Base-by-base conservation (phyloP, 2,329 filamentous ascomycete genomes). In the Xylariaceae sp. region DNA sequence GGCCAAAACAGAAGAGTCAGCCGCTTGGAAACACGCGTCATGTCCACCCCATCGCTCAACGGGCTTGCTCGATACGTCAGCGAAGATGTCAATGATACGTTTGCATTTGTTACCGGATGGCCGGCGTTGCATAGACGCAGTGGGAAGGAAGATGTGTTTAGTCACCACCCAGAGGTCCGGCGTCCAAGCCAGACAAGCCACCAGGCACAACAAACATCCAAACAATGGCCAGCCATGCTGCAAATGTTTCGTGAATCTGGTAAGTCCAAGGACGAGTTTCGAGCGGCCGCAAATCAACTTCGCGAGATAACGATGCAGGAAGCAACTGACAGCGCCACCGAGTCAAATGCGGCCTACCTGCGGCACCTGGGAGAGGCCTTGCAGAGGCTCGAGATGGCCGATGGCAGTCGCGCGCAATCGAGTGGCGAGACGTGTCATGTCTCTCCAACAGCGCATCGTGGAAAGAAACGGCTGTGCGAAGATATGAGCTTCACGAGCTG, bases 91-190 rank as follows among this genome's bases (percentile, higher is more conserved):
- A 30, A 30, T 30, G 23, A 30, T 5, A 30, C 23, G 23, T 30
- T 30, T 30, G 23, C 23, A 17, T 50, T 60, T 15, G 58, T 50
- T 6, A 30, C 54, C 3, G 44, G 35, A 2, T 57, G 58, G 58
- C 37, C 58, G 6, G 13, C 23, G 2, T 13, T 23, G 9, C 4
- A 13, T 37, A 34, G 15, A 13, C 13, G 41, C 17, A 13, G 35
- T 4, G 30, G 41, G 1, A 34, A n/a, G 2, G 13, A 41, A n/a
- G 30, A 47, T 7, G 11, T 10, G 18, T 47, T 18, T 3, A 9
- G 4, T 9, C 3, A 11, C 18, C 30, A 23, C 10, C 18, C 15
- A 30, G 41, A 50, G 30, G 18, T 1, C 17, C 48, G 30, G 18
- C 15, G 10, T n/a, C 11, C 10, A 10, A 15, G 17, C 18, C 30